Base-by-base conservation (phyloP, 768 basidiomycete genomes). In the Pleurotus pulmonarius region DNA sequence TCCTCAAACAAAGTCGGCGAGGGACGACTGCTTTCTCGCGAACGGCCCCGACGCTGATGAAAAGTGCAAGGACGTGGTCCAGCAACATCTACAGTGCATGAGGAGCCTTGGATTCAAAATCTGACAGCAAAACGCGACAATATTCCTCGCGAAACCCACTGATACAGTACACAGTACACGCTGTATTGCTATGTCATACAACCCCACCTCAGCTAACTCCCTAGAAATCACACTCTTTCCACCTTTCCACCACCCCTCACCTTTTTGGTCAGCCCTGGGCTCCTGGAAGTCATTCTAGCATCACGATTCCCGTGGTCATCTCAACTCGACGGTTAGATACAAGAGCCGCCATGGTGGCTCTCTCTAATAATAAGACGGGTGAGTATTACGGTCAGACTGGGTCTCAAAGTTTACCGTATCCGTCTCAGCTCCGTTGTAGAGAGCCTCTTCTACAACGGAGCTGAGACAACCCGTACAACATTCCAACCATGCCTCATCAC, bases 11-110 rank as follows among this genome's bases (percentile, higher is more conserved):
- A 98, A 98, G 70, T 82, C 87, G 2, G 81, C 80, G n/a, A 82
- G 97, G 9, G 97, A 99, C 70, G 87, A 94, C 61, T 99, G 97
- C 72, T 98, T 97, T 78, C 76, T 98, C 58, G 82, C 83, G 56
- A 83, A 80, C 63, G 86, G 86, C 58, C 65, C 79, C 3, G 82
- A 83, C 57, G 88, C 89, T 5, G 79, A 83, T 56, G 87, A 87
- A 57, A 86, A 88, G 67, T 99, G 97, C 75, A 84, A 78, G 64
- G 83, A 89, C 49, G 73, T 94, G 46, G 81, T 99, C 3, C 80
- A 84, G 65, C 81, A 77, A 57, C 96, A 98, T 63, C 75, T 93
- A 49, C 83, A 87, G 11, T 99, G 97, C 76, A 99, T 99, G 97
- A 80, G 86, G 40, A 74, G 79, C 15, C 81, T 92, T 48, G 96